Conservation (phyloP, 805 yeast genomes). For the Myxozyma udenii region DNA sequence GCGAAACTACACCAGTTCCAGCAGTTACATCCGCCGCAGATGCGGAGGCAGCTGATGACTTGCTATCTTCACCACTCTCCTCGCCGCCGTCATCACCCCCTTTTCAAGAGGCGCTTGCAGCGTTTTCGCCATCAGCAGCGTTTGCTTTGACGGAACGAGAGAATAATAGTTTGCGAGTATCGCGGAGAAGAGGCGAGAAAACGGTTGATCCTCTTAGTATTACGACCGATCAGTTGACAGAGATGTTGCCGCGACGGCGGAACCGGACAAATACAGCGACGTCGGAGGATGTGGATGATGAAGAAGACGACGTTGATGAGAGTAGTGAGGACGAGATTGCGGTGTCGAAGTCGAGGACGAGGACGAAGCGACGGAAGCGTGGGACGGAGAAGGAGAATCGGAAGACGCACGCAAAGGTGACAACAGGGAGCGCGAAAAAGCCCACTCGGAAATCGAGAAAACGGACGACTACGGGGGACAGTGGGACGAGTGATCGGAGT, state of each 20-base stretch:
- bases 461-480: background rate
- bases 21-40: background rate
- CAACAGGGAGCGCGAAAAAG: background rate
- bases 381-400: background rate
- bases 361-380: conserved; percentile 2
- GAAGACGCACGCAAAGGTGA: background rate
- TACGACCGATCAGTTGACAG: conserved; percentile 21
- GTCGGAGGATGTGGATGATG: conserved; percentile 3
- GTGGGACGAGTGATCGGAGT: background rate
- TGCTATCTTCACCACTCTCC: conserved; percentile 6
- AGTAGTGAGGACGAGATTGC: conserved; percentile 3
- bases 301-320: conserved; percentile 1
- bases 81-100: conserved; percentile 4
- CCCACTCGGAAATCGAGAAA: background rate
- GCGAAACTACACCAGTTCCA: too few relatives aligned
- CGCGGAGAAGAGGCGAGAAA: too few relatives aligned
- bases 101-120: background rate
- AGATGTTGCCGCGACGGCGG: conserved; percentile 11
- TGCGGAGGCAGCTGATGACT: background rate
- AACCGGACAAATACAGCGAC: conserved; percentile 2
- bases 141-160: too few relatives aligned
- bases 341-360: background rate
- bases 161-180: too few relatives aligned
- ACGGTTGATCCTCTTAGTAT: background rate
- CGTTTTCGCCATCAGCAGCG: background rate